These are phyloP conservation scores for Yamadazyma takamatsuzukensis DNA, from an alignment of 805 yeast species.

Conservation along the genomic window DNA sequence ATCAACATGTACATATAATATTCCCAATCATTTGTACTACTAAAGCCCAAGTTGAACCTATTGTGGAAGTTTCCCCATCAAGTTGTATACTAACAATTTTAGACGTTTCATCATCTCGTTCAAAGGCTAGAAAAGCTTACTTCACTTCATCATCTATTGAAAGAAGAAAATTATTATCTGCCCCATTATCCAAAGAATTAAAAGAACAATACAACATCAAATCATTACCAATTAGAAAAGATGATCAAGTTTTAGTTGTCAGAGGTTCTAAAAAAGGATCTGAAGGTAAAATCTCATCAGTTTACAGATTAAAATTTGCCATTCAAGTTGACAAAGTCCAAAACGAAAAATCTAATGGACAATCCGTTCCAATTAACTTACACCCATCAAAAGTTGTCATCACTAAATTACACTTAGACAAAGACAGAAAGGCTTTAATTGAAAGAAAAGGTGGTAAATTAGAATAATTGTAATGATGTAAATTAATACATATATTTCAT, in stretches of 20 bases:
- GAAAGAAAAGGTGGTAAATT: slow-evolving; percentile 97
- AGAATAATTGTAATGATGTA: no score
- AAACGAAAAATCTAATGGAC: slow-evolving; percentile 97
- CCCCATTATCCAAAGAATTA: slow-evolving; percentile 98
- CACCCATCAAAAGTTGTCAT: slow-evolving; percentile 99
- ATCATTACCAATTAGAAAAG: slow-evolving; percentile 96
- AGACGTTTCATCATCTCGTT: slow-evolving; percentile 99
- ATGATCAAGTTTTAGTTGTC: slow-evolving; percentile 91
- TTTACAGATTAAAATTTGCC: slow-evolving; percentile 97
- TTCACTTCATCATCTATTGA: slow-evolving; percentile 95
- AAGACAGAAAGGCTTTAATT: slow-evolving; percentile 97
- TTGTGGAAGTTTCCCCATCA: no score
- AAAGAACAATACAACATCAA: slow-evolving; percentile 95
- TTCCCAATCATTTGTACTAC: no score
- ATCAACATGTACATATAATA: no score
- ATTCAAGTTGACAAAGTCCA: slow-evolving; percentile 96
- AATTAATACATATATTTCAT: no score
- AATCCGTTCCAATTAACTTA: slow-evolving; percentile 93
- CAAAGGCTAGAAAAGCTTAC: slow-evolving; percentile 99
- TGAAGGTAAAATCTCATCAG: slow-evolving; percentile 96
- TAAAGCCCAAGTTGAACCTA: no score
- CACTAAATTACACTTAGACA: slow-evolving; percentile 97
- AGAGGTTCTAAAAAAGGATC: slow-evolving; percentile 99
- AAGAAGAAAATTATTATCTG: slow-evolving; percentile 93
- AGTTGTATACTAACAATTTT: slow-evolving; percentile 19